Conservation (phyloP, 257 asterid genomes). For the Solanum appendiculatum region DNA sequence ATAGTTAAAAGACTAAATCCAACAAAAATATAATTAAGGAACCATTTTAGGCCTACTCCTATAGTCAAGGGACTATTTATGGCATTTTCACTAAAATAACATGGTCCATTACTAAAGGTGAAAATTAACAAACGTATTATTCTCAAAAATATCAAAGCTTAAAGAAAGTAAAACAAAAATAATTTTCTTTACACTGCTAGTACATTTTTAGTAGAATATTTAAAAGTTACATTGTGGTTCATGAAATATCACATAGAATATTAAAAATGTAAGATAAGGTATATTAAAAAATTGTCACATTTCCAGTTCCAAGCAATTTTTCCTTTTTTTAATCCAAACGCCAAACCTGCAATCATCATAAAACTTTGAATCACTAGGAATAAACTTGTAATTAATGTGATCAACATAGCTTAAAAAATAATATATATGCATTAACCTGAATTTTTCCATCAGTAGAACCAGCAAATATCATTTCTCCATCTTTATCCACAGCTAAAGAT, state of each 20-base stretch:
- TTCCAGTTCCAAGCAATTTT: background rate
- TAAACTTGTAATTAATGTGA: background rate
- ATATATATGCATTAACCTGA: conserved; percentile 27
- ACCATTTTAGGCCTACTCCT: too few relatives aligned
- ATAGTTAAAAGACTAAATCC: too few relatives aligned
- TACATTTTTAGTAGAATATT: background rate
- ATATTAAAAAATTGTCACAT: background rate
- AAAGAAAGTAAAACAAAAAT: background rate
- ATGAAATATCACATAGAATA: background rate
- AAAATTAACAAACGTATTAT: too few relatives aligned
- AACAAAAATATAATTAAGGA: too few relatives aligned
- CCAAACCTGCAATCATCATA: conserved; percentile 12
- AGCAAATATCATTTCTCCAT: conserved; percentile 62
- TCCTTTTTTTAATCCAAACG: background rate
- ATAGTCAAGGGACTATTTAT: too few relatives aligned
- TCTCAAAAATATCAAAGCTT: background rate
- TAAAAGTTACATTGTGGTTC: background rate
- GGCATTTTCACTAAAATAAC: too few relatives aligned
- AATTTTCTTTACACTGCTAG: background rate
- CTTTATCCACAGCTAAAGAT: conserved; percentile 37
- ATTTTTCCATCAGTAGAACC: conserved; percentile 65
- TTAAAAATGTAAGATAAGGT: background rate
- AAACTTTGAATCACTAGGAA: background rate
- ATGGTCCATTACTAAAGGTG: too few relatives aligned
- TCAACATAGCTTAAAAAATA: background rate